Evolutionary conservation across 2,329 filamentous ascomycete genomes (phyloP).

Genomic region (Aspergillus sp.): DNA sequence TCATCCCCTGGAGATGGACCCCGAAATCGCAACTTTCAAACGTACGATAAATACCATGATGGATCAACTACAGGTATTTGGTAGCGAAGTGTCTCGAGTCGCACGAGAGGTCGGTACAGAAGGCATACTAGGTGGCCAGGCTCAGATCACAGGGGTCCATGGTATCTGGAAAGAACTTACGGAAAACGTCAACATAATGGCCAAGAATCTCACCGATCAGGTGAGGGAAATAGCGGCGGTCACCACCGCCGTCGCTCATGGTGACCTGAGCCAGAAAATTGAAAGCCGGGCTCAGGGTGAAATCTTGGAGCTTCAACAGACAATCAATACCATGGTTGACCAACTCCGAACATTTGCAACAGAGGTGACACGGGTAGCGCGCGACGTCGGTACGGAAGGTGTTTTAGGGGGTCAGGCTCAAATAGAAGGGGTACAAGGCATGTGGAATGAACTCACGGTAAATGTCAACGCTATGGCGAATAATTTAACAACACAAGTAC

Average conservation of each 20-base stretch:
- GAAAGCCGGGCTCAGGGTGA: conserved; percentile 75
- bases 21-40: conserved; percentile 96
- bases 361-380: conserved; percentile 75
- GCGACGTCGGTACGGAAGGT: conserved; percentile 80
- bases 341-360: conserved; percentile 78
- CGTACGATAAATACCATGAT: conserved; percentile 99
- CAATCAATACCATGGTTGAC: conserved; percentile 87
- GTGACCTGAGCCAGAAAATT: conserved; percentile 80
- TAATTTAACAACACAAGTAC: conserved; percentile 81
- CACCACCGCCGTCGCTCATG: conserved; percentile 76
- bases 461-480: conserved; percentile 88
- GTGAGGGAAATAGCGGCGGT: conserved; percentile 82
- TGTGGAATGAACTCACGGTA: conserved; percentile 83
- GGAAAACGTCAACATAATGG: conserved; percentile 82
- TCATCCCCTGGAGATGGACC: conserved; percentile 94
- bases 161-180: conserved; percentile 98
- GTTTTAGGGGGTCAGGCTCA: conserved; percentile 78
- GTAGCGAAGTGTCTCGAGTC: conserved; percentile 90
- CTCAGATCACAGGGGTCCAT: conserved; percentile 87
- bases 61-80: conserved; percentile 94
- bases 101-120: conserved; percentile 95
- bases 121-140: conserved; percentile 88
- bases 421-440: conserved; percentile 78
- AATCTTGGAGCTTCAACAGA: conserved; percentile 77
- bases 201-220: conserved; percentile 75